A percentile compares a stretch with the other conserved stretches of the same genome.
Evolutionary conservation across 805 yeast species (phyloP).

Genomic region (Metschnikowia peoriensis): DNA sequence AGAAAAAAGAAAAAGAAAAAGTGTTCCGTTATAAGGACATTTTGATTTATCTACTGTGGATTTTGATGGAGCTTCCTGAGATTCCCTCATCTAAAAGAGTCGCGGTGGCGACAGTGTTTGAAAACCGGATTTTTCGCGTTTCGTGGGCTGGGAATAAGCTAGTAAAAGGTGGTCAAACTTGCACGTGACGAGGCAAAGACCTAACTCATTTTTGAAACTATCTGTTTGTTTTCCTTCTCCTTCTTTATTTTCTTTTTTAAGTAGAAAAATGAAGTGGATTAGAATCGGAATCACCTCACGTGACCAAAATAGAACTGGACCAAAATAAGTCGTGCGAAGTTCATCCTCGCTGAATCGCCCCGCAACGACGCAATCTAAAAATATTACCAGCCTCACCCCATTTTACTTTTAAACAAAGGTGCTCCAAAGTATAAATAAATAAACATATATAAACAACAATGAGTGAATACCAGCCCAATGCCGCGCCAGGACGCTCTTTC

Average conservation of each 20-base stretch:
- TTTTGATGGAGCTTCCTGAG: background rate
- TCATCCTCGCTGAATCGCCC: background rate
- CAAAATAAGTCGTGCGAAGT: background rate
- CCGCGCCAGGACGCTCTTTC: conserved; percentile 27
- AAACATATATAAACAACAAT: conserved; percentile 7
- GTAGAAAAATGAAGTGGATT: too few relatives aligned
- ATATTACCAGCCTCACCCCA: background rate
- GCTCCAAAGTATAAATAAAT: too few relatives aligned
- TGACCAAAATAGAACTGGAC: too few relatives aligned
- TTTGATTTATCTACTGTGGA: background rate
- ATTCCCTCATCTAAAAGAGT: background rate
- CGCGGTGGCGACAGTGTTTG: background rate
- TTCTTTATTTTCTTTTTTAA: too few relatives aligned
- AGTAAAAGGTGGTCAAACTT: background rate
- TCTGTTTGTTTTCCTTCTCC: too few relatives aligned
- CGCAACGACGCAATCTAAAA: background rate
- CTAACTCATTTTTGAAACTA: too few relatives aligned
- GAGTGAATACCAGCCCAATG: conserved; percentile 25
- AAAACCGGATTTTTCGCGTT: background rate
- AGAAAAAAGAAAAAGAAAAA: too few relatives aligned
- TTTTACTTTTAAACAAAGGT: background rate
- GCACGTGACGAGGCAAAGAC: background rate
- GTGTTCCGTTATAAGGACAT: background rate
- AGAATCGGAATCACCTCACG: too few relatives aligned
- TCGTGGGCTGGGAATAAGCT: background rate